Base-by-base conservation (phyloP, 2,329 filamentous ascomycete species). In the Calonectria hongkongensis region DNA sequence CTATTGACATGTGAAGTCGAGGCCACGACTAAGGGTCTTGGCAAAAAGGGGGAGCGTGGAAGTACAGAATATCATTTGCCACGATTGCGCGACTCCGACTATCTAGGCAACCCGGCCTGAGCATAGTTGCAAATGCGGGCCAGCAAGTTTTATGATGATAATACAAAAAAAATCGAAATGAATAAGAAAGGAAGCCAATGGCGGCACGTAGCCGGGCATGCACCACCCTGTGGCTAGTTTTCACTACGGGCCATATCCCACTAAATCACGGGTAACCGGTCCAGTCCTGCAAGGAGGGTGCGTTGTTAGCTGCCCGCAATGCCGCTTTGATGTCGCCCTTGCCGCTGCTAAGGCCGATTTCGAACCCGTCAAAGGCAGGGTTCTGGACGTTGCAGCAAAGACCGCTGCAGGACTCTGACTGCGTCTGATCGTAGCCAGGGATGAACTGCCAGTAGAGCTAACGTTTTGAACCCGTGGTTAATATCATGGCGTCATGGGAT, bases 361-460 rank as follows among this genome's bases (percentile, higher is more conserved):
- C 51, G 30, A 56, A 56, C 33, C 51, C 51, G 36, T 56, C 51
- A 56, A 56, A 56, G 18, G 51, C 51, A n/a, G 51, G 51, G 51
- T 36, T 56, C n/a, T 56, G 18, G 51, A 56, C n/a, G 51, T 56
- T 56, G 51, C 51, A 56, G 51, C 51, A 56, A 13, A 30, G 33
- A 4, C 51, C 51, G 10, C 28, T 56, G 30, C 51, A 56, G 18
- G 51, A 56, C 12, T 39, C n/a, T 10, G 51, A 56, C 51, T 56
- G 51, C 8, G 51, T 56, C 51, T 56, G 51, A 15, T 56, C 51
- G 30, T 56, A 56, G 10, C 51, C 51, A 13, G 51, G 51, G 30
- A 56, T 56, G 51, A 56, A 30, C 21, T 56, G 51, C 51, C 51
- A 56, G 16, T 56, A 56, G 10, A 56, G 18, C 51, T 56, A 18